Conservation (phyloP, 176 grass and related monocot species). For the bread wheat (Triticum aestivum) region IWGSC_CS_RefSeq_v2.1 NC_057797.1:106813698-106814197, state of each 20-base stretch:
- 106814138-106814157: constrained; percentile 8
- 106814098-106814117: not conserved
- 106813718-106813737: no score
- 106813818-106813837: constrained; percentile 17
- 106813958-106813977: constrained; percentile 15
- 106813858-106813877: constrained; percentile 32
- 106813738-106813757: not conserved
- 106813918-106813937: not conserved
- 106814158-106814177: not conserved
- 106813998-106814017: constrained; percentile 40
- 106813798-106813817: not conserved
- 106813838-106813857: constrained; percentile 32
- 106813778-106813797: not conserved
- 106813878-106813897: constrained; percentile 36
- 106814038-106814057: constrained; percentile 5
- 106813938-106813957: constrained; percentile 34
- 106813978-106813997: not conserved
- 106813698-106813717: no score
- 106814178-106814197: not conserved
- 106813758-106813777: not conserved
- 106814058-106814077: not conserved
- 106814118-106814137: constrained; percentile 3
- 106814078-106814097: not conserved
- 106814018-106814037: not conserved
- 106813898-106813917: not conserved